phyloP scores from a whole-genome alignment of 164 flowering plant species.

The Vitis rotundifolia region DNA sequence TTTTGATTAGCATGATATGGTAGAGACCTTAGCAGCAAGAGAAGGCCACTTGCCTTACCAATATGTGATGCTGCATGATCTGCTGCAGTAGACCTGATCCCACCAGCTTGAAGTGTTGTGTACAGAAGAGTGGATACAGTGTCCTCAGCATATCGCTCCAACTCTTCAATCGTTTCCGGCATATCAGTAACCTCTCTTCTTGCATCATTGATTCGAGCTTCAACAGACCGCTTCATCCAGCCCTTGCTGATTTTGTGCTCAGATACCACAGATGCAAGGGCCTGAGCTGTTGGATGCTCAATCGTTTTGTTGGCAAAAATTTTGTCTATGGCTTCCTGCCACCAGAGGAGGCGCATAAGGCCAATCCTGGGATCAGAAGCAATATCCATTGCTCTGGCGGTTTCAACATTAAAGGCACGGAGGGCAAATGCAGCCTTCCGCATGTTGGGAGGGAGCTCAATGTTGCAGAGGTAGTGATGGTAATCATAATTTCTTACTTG shows the following conservation, averaged over 20 bases:
- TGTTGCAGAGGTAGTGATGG: constrained; percentile 95
- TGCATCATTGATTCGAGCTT: constrained; percentile 91
- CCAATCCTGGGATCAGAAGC: constrained; percentile 95
- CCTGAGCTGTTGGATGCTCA: constrained; percentile 89
- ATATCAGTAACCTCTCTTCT: constrained; percentile 62
- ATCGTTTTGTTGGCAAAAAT: constrained; percentile 65
- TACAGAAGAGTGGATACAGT: constrained; percentile 83
- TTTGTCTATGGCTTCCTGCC: constrained; percentile 96
- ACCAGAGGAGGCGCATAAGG: constrained; percentile 97
- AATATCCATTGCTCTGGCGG: constrained; percentile 92
- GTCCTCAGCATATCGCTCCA: constrained; percentile 90
- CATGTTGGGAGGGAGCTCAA: constrained; percentile 80
- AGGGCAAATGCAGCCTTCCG: constrained; percentile 90
- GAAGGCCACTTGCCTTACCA: constrained; percentile 94
- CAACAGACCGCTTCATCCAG: constrained; percentile 93
- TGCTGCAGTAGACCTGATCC: constrained; percentile 83
- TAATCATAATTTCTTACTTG: constrained; percentile 95
- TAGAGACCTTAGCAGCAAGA: constrained; percentile 76
- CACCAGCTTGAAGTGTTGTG: constrained; percentile 86
- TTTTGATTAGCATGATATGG: constrained; percentile 80
- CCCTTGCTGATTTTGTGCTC: constrained; percentile 71
- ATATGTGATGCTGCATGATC: constrained; percentile 99
- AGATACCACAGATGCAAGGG: constrained; percentile 62
- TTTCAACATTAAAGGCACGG: constrained; percentile 95
- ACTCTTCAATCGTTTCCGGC: constrained; percentile 63